Percentiles rank a stretch among this genome's conserved stretches.
These are phyloP conservation scores for Gnaphalium uliginosum DNA, from an alignment of 129 eudicot genomes.

Conservation along the genomic window DNA sequence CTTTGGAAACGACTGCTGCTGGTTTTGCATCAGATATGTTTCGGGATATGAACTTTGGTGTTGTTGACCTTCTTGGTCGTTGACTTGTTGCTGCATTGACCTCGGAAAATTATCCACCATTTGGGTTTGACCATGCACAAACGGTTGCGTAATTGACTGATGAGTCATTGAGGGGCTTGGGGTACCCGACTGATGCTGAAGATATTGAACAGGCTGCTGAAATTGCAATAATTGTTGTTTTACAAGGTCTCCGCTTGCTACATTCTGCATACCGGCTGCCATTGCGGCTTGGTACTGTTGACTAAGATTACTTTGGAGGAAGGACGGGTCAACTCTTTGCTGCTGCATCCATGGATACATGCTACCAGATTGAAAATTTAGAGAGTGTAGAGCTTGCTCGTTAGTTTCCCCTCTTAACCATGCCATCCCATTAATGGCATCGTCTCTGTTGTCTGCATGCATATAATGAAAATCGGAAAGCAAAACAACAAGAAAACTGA, in stretches of 20 bases:
- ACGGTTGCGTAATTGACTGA: slow-evolving; percentile 51
- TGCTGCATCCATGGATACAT: slow-evolving; percentile 99
- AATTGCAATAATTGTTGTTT: slow-evolving; percentile 74
- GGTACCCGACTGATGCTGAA: slow-evolving; percentile 60
- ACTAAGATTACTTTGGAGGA: slow-evolving; percentile 61
- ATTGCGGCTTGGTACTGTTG: slow-evolving; percentile 84
- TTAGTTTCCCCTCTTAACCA: slow-evolving; percentile 86
- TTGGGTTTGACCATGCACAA: slow-evolving; percentile 66
- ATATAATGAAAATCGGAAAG: background rate
- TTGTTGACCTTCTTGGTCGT: slow-evolving; percentile 49
- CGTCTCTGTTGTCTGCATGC: slow-evolving; percentile 63
- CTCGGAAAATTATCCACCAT: slow-evolving; percentile 55
- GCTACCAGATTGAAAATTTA: slow-evolving; percentile 65
- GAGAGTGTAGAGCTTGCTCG: slow-evolving; percentile 67
- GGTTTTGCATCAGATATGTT: slow-evolving; percentile 47
- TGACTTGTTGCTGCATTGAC: slow-evolving; percentile 45
- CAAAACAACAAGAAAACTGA: background rate
- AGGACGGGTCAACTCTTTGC: slow-evolving; percentile 70
- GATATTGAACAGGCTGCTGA: slow-evolving; percentile 75
- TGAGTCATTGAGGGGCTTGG: slow-evolving; percentile 44
- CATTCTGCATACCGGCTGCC: slow-evolving; percentile 64
- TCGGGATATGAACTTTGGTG: slow-evolving; percentile 51
- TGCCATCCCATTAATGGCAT: slow-evolving; percentile 61
- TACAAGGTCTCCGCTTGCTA: slow-evolving; percentile 54
- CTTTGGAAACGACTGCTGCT: slow-evolving; percentile 58